Percentiles rank a stretch among this genome's conserved stretches.
phyloP scores from a whole-genome alignment of 1,284 basidiomycete species.

The Ustilago tritici region DNA sequence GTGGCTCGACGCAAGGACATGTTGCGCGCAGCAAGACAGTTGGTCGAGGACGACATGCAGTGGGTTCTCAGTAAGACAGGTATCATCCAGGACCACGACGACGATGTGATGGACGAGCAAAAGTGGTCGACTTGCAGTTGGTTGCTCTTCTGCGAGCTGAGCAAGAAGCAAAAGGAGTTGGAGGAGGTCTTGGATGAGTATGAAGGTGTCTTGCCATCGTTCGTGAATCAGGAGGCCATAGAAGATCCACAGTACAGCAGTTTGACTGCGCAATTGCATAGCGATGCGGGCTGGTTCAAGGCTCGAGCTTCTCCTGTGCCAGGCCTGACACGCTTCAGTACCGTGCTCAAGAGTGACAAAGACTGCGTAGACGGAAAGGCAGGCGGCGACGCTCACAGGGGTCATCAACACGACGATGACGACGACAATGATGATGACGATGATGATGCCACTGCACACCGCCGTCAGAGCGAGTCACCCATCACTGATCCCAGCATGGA shows the following conservation, averaged over 20 bases:
- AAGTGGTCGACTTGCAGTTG: conserved; percentile 67
- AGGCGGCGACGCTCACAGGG: conserved; percentile 3
- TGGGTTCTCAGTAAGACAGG: conserved; percentile 67
- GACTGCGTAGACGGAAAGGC: conserved; percentile 3
- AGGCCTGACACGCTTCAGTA: conserved; percentile 39
- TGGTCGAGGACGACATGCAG: conserved; percentile 65
- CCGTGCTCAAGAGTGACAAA: background rate
- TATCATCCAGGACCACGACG: conserved; percentile 66
- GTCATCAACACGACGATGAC: conserved; percentile 20
- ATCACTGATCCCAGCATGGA: conserved; percentile 57
- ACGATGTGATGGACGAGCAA: conserved; percentile 68
- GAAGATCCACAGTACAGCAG: conserved; percentile 50
- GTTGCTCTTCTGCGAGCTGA: conserved; percentile 61
- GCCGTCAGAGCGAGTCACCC: conserved; percentile 38
- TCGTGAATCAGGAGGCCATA: conserved; percentile 28
- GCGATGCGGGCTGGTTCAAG: conserved; percentile 51
- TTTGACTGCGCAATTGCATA: conserved; percentile 45
- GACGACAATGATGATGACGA: conserved; percentile 52
- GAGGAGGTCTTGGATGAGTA: conserved; percentile 48
- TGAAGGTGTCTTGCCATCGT: conserved; percentile 36
- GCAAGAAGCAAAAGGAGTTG: conserved; percentile 57
- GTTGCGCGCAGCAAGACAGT: conserved; percentile 53
- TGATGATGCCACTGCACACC: conserved; percentile 13
- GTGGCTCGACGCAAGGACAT: conserved; percentile 58
- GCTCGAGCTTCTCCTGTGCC: conserved; percentile 40